These are phyloP conservation scores for Acer yangbiense DNA, from an alignment of 345 rosid species.

Conservation along the genomic window DNA sequence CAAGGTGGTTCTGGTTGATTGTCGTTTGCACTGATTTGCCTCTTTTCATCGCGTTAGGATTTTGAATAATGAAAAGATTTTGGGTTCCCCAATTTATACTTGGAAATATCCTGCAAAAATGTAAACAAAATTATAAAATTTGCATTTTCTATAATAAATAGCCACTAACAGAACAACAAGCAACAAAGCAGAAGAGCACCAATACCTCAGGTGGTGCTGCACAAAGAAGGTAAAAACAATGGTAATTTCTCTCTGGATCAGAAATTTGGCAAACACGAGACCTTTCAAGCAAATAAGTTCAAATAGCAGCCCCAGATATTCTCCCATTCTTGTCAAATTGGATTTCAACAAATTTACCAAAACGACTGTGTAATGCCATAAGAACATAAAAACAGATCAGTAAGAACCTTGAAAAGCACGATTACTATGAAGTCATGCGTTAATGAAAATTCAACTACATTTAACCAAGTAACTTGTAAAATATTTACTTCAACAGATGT, in stretches of 20 bases:
- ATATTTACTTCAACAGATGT: neutral
- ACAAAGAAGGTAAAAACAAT: constrained; percentile 94
- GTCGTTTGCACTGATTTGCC: no score
- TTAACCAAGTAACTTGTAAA: constrained; percentile 12
- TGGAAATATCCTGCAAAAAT: constrained; percentile 60
- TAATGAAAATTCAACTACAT: neutral
- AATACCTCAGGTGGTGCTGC: constrained; percentile 89
- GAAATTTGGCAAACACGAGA: constrained; percentile 97
- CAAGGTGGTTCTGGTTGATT: no score
- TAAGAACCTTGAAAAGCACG: constrained; percentile 6
- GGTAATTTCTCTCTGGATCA: constrained; percentile 89
- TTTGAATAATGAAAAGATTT: constrained; percentile 74
- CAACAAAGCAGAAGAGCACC: constrained; percentile 10
- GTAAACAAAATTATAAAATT: constrained; percentile 1
- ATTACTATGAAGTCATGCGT: constrained; percentile 4
- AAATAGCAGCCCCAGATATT: constrained; percentile 92
- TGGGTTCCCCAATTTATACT: constrained; percentile 63
- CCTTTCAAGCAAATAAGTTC: constrained; percentile 91
- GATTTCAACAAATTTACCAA: constrained; percentile 93
- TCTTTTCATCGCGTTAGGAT: no score
- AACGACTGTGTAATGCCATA: constrained; percentile 57
- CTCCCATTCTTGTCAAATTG: constrained; percentile 91
- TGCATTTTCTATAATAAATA: neutral
- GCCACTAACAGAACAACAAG: neutral
- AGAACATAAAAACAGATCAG: constrained; percentile 22